Percentiles rank a stretch among this genome's conserved stretches.
Conservation (phyloP, 164 flowering plant genomes). For the Euptelea pleiosperma region DNA sequence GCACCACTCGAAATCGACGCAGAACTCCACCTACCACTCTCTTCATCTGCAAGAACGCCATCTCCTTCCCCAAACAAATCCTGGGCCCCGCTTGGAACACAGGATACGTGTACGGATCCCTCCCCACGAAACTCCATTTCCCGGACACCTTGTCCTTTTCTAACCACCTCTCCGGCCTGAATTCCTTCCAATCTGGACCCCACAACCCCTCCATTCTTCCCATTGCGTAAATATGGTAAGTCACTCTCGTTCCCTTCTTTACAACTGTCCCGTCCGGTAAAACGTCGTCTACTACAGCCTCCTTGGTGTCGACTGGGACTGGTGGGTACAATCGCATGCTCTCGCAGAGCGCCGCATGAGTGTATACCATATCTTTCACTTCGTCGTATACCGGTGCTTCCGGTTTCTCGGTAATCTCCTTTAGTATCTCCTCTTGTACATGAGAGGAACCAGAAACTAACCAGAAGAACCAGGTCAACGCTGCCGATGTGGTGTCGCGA, state of each 20-base stretch:
- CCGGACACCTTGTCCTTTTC: constrained; percentile 16
- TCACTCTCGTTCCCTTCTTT: constrained; percentile 39
- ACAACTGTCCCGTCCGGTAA: constrained; percentile 53
- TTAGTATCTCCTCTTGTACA: constrained; percentile 18
- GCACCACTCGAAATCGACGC: constrained; percentile 24
- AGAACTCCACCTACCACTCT: constrained; percentile 19
- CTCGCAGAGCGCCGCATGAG: constrained; percentile 49
- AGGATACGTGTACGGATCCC: constrained; percentile 33
- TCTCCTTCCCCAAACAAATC: constrained; percentile 39
- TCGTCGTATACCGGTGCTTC: constrained; percentile 22
- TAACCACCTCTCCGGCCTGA: constrained; percentile 51
- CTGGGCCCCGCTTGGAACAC: constrained; percentile 42
- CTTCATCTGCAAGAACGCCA: constrained; percentile 32
- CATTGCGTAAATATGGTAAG: constrained; percentile 52
- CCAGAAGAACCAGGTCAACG: constrained; percentile 40
- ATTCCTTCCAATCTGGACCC: constrained; percentile 45
- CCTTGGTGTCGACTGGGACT: constrained; percentile 37
- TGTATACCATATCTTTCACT: constrained; percentile 44
- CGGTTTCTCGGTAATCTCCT: constrained; percentile 21
- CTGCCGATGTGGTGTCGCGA: constrained; percentile 33
- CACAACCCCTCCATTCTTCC: constrained; percentile 44
- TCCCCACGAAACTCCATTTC: constrained; percentile 31
- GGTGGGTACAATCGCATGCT: constrained; percentile 57
- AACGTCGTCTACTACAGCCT: constrained; percentile 38
- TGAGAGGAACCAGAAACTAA: constrained; percentile 16